A percentile compares a stretch with the other conserved stretches of the same genome.
These are phyloP conservation scores for Diplodia seriata DNA, from an alignment of 2,329 filamentous ascomycete species.

Conservation along the genomic window DNA sequence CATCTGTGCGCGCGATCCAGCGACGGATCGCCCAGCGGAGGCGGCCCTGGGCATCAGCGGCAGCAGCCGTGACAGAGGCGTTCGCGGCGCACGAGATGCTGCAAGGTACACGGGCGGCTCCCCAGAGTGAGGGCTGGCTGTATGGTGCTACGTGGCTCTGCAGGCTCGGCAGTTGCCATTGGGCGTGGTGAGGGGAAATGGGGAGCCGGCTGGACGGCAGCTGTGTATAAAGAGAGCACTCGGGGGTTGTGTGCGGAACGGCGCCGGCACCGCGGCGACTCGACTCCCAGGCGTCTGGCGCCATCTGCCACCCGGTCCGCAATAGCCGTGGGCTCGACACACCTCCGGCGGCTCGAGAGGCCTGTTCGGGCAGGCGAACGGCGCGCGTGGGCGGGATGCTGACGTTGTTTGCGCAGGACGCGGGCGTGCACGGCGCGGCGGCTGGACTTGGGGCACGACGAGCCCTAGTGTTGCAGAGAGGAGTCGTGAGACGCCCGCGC, in stretches of 20 bases:
- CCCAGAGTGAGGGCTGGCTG: conserved; percentile 27
- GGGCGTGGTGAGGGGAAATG: conserved; percentile 18
- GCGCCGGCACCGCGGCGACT: not conserved
- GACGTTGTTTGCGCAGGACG: conserved; percentile 18
- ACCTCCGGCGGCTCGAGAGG: not conserved
- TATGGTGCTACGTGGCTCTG: conserved; percentile 31
- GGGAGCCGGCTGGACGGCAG: conserved; percentile 26
- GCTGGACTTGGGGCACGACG: conserved; percentile 21
- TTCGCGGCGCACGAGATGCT: conserved; percentile 15
- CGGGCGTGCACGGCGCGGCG: conserved; percentile 33
- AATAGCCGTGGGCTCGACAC: conserved; percentile 13
- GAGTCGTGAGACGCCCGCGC: conserved; percentile 28
- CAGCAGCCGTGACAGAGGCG: not conserved
- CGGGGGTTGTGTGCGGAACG: not conserved
- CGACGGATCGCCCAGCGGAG: conserved; percentile 2
- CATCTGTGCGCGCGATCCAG: not conserved
- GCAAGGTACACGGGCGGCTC: conserved; percentile 22
- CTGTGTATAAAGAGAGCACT: conserved; percentile 22
- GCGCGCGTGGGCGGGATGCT: conserved; percentile 17
- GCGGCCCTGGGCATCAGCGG: conserved; percentile 6
- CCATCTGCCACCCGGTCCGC: conserved; percentile 4
- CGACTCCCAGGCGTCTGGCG: not conserved
- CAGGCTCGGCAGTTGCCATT: conserved; percentile 28
- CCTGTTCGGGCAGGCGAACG: conserved; percentile 23
- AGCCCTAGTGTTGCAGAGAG: conserved; percentile 30